Conservation (phyloP, 163 green algal species). For the Picocystis sp. region DNA sequence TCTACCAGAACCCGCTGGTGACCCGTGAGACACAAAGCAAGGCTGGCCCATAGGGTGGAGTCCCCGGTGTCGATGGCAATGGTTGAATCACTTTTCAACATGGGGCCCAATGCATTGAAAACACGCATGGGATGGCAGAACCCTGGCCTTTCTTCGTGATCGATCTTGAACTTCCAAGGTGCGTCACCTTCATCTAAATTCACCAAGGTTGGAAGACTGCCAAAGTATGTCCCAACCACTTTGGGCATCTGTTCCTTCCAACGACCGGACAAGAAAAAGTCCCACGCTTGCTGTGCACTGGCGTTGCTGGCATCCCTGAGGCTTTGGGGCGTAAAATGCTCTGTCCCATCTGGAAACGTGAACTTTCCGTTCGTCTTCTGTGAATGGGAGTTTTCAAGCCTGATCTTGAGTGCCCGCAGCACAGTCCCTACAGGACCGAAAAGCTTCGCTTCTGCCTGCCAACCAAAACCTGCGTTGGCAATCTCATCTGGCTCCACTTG, state of each 20-base stretch:
- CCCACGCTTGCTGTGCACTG: conserved; percentile 1
- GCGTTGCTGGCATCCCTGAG: background rate
- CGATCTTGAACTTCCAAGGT: background rate
- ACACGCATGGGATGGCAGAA: conserved; percentile 4
- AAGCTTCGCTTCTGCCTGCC: too few species aligned
- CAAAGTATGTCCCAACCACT: too few species aligned
- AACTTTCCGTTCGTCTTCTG: too few species aligned
- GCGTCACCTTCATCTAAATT: too few species aligned
- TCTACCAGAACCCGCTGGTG: background rate
- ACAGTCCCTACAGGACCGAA: too few species aligned
- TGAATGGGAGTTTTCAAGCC: too few species aligned
- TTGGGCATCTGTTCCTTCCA: background rate
- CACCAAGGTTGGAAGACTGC: too few species aligned
- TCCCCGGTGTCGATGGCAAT: conserved; percentile 2
- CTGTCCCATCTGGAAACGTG: too few species aligned
- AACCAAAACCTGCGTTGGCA: too few species aligned
- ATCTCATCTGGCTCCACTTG: too few species aligned
- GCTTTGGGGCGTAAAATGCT: background rate
- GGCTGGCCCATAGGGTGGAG: conserved; percentile 1
- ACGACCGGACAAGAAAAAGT: conserved; percentile 2
- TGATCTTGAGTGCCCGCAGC: too few species aligned
- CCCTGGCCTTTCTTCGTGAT: background rate
- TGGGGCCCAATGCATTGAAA: background rate
- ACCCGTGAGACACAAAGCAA: background rate
- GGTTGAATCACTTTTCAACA: background rate